Base-by-base conservation (phyloP, 805 yeast genomes). In the Scheffersomyces coipomensis region DNA sequence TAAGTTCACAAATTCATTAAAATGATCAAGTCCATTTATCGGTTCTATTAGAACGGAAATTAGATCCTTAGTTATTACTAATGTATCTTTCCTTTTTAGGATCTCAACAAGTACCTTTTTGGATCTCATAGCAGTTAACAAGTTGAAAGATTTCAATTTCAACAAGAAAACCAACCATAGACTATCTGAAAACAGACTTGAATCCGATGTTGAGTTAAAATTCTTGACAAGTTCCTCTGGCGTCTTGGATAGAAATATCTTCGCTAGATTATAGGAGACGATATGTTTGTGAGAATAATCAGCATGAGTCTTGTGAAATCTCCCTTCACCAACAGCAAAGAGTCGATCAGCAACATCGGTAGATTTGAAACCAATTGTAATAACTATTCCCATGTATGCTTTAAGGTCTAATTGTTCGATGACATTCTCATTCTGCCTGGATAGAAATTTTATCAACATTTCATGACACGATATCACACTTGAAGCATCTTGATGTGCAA, bases 351-450 rank as follows among this genome's bases (percentile, higher is more conserved):
- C 65, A 26, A 63, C 62, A 15, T 40, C 51, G 7, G 31, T 37
- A 5, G 65, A 57, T 12, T 53, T 48, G 12, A 39, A 36, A 5
- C 53, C 44, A 4, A 68, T 48, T 0, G 68, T 58, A 16, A 67
- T 36, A 1, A 58, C 62, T 1, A 69, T 53, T 2, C 73, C 75
- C 62, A 69, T 56, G 40, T 60, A 55, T 2, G 67, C 71, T 29
- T 52, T 45, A 12, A 66, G 53, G 19, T 44, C 46, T 7, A 69
- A 46, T 2, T 45, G 40, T 10, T 47, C 37, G 35, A 49, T 45
- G 2, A 55, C 45, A 11, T 44, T 44, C 19, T 29, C 33, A 2
- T 31, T 17, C 2, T 31, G 23, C 10, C 15, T 22, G 34, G 47
- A 22, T 11, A 60, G 37, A 17, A 39, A 37, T 23, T 47, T 48